A percentile compares a stretch with the other conserved stretches of the same genome.
phyloP scores from a whole-genome alignment of 495 filamentous ascomycete species.

The Talaromyces proteolyticus region DNA sequence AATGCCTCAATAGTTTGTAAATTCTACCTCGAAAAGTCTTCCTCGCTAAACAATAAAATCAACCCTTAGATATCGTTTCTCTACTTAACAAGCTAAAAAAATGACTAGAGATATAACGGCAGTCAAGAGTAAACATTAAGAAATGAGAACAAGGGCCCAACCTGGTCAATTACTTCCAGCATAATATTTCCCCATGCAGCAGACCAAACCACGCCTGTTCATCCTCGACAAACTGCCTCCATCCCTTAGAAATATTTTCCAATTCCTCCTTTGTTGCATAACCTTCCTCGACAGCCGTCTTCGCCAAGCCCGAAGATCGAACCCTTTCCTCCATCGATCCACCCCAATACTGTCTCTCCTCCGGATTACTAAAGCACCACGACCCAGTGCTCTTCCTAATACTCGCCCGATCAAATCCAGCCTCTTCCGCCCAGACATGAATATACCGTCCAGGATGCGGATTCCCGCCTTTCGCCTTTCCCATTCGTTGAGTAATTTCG shows the following conservation, averaged over 20 bases:
- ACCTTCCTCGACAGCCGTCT: slow-evolving; percentile 27
- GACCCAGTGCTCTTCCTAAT: slow-evolving; percentile 32
- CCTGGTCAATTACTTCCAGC: slow-evolving; percentile 25
- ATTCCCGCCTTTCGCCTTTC: slow-evolving; percentile 31
- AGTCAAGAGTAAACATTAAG: neutral
- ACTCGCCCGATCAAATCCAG: slow-evolving; percentile 30
- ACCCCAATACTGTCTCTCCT: slow-evolving; percentile 43
- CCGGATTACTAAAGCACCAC: slow-evolving; percentile 41
- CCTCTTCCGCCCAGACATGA: slow-evolving; percentile 42
- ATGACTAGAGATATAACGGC: neutral
- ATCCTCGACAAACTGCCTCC: slow-evolving; percentile 35
- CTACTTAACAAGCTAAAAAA: neutral
- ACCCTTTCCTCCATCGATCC: slow-evolving; percentile 39
- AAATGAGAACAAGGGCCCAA: neutral
- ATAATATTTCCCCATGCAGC: slow-evolving; percentile 48
- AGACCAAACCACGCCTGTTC: slow-evolving; percentile 47
- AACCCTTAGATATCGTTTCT: neutral
- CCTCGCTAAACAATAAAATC: neutral
- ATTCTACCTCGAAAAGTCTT: neutral
- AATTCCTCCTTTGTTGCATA: slow-evolving; percentile 31
- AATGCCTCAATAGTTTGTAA: neutral
- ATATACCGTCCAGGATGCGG: slow-evolving; percentile 40
- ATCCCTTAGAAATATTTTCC: slow-evolving; percentile 30
- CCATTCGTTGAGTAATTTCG: slow-evolving; percentile 25
- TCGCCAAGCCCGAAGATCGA: slow-evolving; percentile 31